phyloP scores from a whole-genome alignment of 176 grass and related monocot genomes.

The Zea mays region DNA sequence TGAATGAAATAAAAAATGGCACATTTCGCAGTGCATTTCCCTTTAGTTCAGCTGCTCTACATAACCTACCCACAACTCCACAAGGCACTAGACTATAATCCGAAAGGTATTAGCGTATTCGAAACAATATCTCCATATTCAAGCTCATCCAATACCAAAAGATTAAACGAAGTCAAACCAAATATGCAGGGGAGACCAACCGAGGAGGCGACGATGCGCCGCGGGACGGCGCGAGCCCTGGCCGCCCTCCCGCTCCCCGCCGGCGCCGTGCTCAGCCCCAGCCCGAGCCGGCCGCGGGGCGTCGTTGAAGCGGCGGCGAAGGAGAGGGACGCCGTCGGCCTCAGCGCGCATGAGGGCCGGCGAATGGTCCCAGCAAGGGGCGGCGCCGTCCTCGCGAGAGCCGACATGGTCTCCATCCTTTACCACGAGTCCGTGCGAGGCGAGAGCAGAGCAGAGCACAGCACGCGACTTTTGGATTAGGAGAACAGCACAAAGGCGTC shows the following conservation, averaged over 20 bases:
- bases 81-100: not conserved
- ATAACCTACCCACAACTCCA: slow-evolving; percentile 1
- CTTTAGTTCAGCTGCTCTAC: not conserved
- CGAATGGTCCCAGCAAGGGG: slow-evolving; percentile 11
- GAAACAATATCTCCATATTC: not conserved
- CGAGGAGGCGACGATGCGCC: slow-evolving; percentile 6
- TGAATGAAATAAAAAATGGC: not conserved
- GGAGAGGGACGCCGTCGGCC: slow-evolving; percentile 38
- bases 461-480: slow-evolving; percentile 24
- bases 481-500: not conserved
- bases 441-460: no score
- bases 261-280: slow-evolving; percentile 9
- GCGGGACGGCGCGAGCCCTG: slow-evolving; percentile 35
- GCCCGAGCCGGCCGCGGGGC: not conserved
- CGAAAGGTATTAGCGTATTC: not conserved
- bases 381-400: slow-evolving; percentile 34
- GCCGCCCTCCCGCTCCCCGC: slow-evolving; percentile 24
- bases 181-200: not conserved
- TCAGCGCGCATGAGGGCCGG: slow-evolving; percentile 23
- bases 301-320: slow-evolving; percentile 26
- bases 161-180: not conserved
- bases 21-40: not conserved
- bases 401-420: slow-evolving; percentile 40
- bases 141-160: no score
- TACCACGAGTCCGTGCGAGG: not conserved